Evolutionary conservation across 2,329 filamentous ascomycete genomes (phyloP).

Genomic region (Aspergillus pseudoviridinutans): DNA sequence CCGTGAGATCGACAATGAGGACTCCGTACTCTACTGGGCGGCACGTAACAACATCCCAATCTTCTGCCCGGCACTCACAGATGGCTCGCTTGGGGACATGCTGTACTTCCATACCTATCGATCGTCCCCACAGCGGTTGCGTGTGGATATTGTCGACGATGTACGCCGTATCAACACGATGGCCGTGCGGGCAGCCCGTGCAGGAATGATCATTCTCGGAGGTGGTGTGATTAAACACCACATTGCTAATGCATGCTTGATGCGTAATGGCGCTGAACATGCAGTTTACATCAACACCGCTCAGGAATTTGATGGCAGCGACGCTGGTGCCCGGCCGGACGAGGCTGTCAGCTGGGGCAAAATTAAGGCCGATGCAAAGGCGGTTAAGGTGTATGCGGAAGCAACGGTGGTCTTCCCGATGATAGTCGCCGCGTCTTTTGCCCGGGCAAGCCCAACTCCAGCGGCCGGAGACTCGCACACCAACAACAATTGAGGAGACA

Average conservation of each 20-base stretch:
- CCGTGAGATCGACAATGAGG: conserved; percentile 88
- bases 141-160: conserved; percentile 89
- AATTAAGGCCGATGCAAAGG: conserved; percentile 83
- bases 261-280: conserved; percentile 95
- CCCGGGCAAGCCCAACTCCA: conserved; percentile 34
- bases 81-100: conserved; percentile 96
- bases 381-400: conserved; percentile 80
- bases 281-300: conserved; percentile 98
- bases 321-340: conserved; percentile 89
- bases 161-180: conserved; percentile 91
- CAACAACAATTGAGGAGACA: not conserved
- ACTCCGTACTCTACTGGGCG: conserved; percentile 94
- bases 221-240: conserved; percentile 97
- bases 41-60: conserved; percentile 95
- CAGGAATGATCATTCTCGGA: conserved; percentile 92
- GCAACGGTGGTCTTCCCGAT: conserved; percentile 65
- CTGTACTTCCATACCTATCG: conserved; percentile 98
- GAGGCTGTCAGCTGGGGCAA: conserved; percentile 99
- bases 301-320: conserved; percentile 95
- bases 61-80: conserved; percentile 93
- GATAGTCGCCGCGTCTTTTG: conserved; percentile 64
- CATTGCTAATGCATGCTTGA: conserved; percentile 94
- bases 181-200: conserved; percentile 77
- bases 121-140: conserved; percentile 72
- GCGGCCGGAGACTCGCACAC: conserved; percentile 4